Percentiles rank a stretch among this genome's conserved stretches.
Conservation (phyloP, 345 rosid species). For the Raphanus sativus region DNA sequence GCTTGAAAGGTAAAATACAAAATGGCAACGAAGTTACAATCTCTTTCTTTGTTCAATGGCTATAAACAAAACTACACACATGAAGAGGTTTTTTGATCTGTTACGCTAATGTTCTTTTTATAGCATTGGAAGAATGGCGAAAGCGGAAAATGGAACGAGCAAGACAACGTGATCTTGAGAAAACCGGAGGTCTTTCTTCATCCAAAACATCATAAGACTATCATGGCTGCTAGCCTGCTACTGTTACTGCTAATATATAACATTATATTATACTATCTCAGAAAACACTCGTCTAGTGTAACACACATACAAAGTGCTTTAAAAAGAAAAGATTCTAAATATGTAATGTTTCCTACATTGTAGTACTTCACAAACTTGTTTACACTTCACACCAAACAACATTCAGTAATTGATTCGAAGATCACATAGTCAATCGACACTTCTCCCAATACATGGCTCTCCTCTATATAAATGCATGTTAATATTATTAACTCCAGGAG, state of each 20-base stretch:
- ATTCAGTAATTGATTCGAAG: neutral
- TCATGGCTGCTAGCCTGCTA: neutral
- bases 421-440: neutral
- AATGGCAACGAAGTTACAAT: neutral
- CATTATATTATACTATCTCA: neutral
- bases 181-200: slow-evolving; percentile 51
- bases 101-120: slow-evolving; percentile 6
- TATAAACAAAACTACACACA: neutral
- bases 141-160: slow-evolving; percentile 90
- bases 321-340: neutral
- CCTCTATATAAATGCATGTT: neutral
- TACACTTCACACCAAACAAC: neutral
- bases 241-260: neutral
- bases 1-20: slow-evolving; percentile 60
- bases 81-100: neutral
- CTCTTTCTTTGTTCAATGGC: neutral
- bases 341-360: slow-evolving; percentile 8
- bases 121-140: slow-evolving; percentile 89
- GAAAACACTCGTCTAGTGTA: neutral
- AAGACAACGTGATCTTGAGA: slow-evolving; percentile 62
- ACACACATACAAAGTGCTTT: neutral
- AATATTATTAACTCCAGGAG: slow-evolving; percentile 18
- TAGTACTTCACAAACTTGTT: neutral
- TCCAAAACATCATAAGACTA: slow-evolving; percentile 32
- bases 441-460: neutral